Evolutionary conservation across 352 stramenopile genomes (phyloP).

Genomic region (Halophytophthora polymorphica): DNA sequence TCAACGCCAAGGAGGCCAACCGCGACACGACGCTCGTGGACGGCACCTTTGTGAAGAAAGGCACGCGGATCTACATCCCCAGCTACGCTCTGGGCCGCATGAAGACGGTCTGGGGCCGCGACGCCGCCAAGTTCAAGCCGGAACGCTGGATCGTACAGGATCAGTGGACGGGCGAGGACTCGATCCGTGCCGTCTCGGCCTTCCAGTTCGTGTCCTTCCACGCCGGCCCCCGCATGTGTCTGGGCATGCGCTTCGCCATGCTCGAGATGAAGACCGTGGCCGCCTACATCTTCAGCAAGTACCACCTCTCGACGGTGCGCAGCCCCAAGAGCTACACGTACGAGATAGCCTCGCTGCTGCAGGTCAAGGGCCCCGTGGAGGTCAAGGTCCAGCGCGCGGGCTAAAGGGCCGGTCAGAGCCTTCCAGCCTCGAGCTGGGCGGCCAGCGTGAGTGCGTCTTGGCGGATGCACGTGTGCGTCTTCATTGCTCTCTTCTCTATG

Average conservation of each 20-base stretch:
- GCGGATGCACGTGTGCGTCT: too few species aligned
- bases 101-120: slow-evolving; percentile 47
- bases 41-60: slow-evolving; percentile 49
- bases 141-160: slow-evolving; percentile 55
- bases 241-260: slow-evolving; percentile 43
- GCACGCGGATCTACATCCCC: slow-evolving; percentile 49
- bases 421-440: background rate
- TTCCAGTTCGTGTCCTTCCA: slow-evolving; percentile 38
- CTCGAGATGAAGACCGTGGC: slow-evolving; percentile 45
- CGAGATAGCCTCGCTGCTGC: slow-evolving; percentile 26
- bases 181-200: slow-evolving; percentile 26
- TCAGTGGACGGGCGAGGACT: slow-evolving; percentile 16
- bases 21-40: slow-evolving; percentile 55
- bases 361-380: slow-evolving; percentile 31
- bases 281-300: slow-evolving; percentile 37
- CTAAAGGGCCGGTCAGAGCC: slow-evolving; percentile 4
- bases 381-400: slow-evolving; percentile 27
- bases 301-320: slow-evolving; percentile 35
- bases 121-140: slow-evolving; percentile 59
- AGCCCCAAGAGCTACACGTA: slow-evolving; percentile 42
- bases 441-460: background rate
- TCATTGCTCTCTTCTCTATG: too few species aligned
- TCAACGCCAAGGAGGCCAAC: slow-evolving; percentile 50
- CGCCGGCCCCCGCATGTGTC: slow-evolving; percentile 26
- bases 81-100: slow-evolving; percentile 49